These are phyloP conservation scores for Telopea speciosissima DNA, from an alignment of 177 flowering plant genomes.

Conservation along the genomic window DNA sequence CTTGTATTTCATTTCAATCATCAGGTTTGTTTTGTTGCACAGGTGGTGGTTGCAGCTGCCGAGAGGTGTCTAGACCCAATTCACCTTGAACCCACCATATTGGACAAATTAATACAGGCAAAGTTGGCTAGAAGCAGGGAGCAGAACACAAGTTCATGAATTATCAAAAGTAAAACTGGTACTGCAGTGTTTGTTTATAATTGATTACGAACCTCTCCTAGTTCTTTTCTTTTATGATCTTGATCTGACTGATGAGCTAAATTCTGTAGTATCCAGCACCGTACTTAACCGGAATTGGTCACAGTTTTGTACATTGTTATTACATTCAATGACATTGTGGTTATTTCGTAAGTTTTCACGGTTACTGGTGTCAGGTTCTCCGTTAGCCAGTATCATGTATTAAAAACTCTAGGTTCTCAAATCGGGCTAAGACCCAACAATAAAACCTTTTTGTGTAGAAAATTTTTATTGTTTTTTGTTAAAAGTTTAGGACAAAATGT, in stretches of 20 bases:
- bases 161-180: background rate
- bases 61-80: conserved; percentile 90
- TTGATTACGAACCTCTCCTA: background rate
- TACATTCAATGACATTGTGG: background rate
- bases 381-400: background rate
- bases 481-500: background rate
- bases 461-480: background rate
- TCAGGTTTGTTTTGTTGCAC: conserved; percentile 12
- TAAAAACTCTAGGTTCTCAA: background rate
- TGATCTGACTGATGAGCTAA: background rate
- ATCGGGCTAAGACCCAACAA: background rate
- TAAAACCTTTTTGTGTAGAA: background rate
- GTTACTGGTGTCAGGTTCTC: background rate
- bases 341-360: background rate
- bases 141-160: conserved; percentile 20
- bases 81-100: conserved; percentile 81
- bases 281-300: background rate
- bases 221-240: background rate
- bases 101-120: conserved; percentile 85
- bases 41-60: conserved; percentile 78
- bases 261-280: background rate
- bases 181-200: background rate
- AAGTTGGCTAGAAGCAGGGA: conserved; percentile 60
- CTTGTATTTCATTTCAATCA: background rate
- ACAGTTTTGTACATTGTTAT: background rate